These are phyloP conservation scores for Psilocybe azurescens DNA, from an alignment of 768 basidiomycete species.

Conservation along the genomic window DNA sequence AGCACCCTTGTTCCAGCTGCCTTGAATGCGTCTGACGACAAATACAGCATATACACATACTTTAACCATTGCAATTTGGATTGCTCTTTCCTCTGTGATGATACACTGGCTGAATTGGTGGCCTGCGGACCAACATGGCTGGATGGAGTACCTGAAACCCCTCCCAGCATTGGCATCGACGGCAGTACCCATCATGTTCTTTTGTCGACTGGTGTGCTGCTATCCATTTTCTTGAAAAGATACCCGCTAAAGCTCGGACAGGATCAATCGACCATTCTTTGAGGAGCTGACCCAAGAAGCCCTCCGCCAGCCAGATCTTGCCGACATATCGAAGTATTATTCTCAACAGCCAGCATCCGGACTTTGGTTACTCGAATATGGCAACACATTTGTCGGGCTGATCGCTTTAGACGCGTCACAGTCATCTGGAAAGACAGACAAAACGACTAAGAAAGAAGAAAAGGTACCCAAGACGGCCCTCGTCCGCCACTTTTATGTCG, in stretches of 20 bases:
- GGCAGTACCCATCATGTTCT: conserved; percentile 67
- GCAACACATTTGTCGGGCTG: conserved; percentile 63
- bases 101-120: conserved; percentile 70
- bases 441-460: conserved; percentile 23
- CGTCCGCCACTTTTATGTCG: conserved; percentile 79
- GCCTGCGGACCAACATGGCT: conserved; percentile 54
- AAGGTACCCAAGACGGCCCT: conserved; percentile 51
- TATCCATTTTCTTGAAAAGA: neutral
- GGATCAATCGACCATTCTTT: conserved; percentile 74
- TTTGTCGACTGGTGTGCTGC: conserved; percentile 68
- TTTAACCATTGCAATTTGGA: conserved; percentile 64
- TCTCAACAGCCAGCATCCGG: conserved; percentile 65
- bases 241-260: conserved; percentile 30
- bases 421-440: conserved; percentile 36
- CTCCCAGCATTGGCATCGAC: conserved; percentile 71
- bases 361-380: conserved; percentile 72
- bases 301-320: conserved; percentile 62
- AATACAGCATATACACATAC: conserved; percentile 60
- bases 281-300: conserved; percentile 57
- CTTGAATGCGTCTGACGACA: conserved; percentile 6
- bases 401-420: conserved; percentile 71
- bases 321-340: conserved; percentile 59
- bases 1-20: conserved; percentile 17
- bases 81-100: conserved; percentile 61
- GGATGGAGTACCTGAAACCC: conserved; percentile 57